Evolutionary conservation across 2,329 filamentous ascomycete species (phyloP), one percentile per base, ranked within the genome.

Genomic region (Penicillium sp.): DNA sequence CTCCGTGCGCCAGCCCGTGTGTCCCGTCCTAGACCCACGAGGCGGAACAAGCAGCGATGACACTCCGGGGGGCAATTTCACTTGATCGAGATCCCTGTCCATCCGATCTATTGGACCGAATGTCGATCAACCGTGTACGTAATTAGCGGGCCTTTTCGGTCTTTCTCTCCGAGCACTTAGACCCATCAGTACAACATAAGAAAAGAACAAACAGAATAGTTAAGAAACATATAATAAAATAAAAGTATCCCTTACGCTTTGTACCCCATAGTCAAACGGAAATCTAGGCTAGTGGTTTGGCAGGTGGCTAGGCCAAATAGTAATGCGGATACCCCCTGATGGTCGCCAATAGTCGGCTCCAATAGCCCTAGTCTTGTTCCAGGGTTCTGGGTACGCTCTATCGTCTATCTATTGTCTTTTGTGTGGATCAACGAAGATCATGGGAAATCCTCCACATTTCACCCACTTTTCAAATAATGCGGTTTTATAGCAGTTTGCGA

Each of bases 251-350:
- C 19, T 17, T 17, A 30, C 22, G 22, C 50, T 8, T 28, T 28
- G 38, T 41, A 22, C 22, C 22, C 25, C 9, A 14, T 19, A 7
- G 14, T 28, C 41, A 33, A 35, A 30, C 44, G 22, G 11, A 30
- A 63, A 59, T 46, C 57, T 56, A 60, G 55, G 59, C 45, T 50
- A 36, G 42, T 46, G 54, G 59, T 62, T 63, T 64, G 61, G 58
- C 56, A 64, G 54, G 49, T 36, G 38, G 50, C 49, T 56, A 51
- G 45, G 36, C 17, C 16, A 36, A 57, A 60, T 64, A 53, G 53
- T 61, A 31, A 35, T 16, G 28, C 46, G 43, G 55, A 53, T 57
- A 60, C 44, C 58, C 55, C 42, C 49, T 53, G 56, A 59, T 60
- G 56, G 55, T 62, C 22, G 44, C 49, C 60, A 65, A 64, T 65